Evolutionary conservation across 345 rosid genomes (phyloP).

Genomic region (Turnera subulata): DNA sequence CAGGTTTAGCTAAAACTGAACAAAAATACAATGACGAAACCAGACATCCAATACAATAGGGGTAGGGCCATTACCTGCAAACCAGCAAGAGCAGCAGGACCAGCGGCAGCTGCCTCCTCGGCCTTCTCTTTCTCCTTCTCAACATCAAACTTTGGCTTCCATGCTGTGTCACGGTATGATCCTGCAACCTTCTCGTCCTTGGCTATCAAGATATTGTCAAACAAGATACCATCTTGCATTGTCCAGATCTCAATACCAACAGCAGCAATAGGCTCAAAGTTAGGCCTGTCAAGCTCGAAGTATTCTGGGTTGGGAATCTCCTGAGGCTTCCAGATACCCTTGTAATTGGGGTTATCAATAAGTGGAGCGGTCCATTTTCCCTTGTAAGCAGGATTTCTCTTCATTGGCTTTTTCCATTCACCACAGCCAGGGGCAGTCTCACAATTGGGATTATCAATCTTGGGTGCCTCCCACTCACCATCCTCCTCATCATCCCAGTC

Average conservation of each 20-base stretch:
- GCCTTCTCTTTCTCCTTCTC: slow-evolving; percentile 79
- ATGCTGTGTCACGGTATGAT: slow-evolving; percentile 38
- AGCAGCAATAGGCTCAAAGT: slow-evolving; percentile 78
- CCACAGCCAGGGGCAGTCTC: slow-evolving; percentile 80
- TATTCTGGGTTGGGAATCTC: slow-evolving; percentile 74
- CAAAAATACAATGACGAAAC: too few species aligned
- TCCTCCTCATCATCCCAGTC: slow-evolving; percentile 97
- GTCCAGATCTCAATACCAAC: slow-evolving; percentile 92
- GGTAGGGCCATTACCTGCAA: slow-evolving; percentile 28
- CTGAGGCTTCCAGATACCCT: slow-evolving; percentile 84
- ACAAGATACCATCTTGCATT: slow-evolving; percentile 84
- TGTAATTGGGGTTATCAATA: slow-evolving; percentile 77
- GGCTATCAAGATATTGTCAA: slow-evolving; percentile 70
- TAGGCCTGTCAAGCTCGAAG: slow-evolving; percentile 68
- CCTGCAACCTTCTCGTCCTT: slow-evolving; percentile 61
- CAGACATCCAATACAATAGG: too few species aligned
- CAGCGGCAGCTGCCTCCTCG: slow-evolving; percentile 59
- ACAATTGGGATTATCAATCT: slow-evolving; percentile 77
- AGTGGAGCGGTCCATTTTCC: slow-evolving; percentile 80
- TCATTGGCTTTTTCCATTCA: slow-evolving; percentile 82
- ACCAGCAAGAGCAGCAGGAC: slow-evolving; percentile 44
- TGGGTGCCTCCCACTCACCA: slow-evolving; percentile 90
- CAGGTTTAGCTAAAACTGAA: too few species aligned
- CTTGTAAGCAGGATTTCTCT: slow-evolving; percentile 79
- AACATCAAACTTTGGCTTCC: slow-evolving; percentile 65